phyloP scores from a whole-genome alignment of 805 yeast genomes.

The Metschnikowia lachancei region DNA sequence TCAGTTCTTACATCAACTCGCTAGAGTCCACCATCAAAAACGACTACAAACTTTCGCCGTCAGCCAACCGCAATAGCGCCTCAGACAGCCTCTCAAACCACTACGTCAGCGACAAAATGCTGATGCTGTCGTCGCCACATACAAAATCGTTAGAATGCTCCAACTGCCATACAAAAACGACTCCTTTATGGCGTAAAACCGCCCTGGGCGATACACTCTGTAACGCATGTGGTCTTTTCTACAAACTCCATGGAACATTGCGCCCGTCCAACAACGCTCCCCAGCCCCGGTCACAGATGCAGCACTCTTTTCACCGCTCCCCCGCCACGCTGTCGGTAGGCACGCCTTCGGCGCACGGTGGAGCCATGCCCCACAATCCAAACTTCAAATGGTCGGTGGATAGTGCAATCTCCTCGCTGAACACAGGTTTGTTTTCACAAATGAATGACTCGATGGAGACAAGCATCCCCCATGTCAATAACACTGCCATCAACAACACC shows the following conservation, averaged over 20 bases:
- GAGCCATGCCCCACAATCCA: background rate
- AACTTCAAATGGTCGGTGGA: conserved; percentile 12
- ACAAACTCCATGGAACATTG: conserved; percentile 44
- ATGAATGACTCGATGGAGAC: conserved; percentile 5
- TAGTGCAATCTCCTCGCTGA: conserved; percentile 11
- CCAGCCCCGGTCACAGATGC: conserved; percentile 2
- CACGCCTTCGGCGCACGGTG: background rate
- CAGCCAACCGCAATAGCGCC: conserved; percentile 11
- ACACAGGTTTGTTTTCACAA: conserved; percentile 13
- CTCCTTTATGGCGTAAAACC: conserved; percentile 46
- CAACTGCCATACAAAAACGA: conserved; percentile 44
- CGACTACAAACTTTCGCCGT: conserved; percentile 20
- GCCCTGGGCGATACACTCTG: conserved; percentile 43
- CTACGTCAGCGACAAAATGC: conserved; percentile 13
- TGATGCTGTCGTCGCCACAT: conserved; percentile 13
- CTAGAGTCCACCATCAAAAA: conserved; percentile 36
- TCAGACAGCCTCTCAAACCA: conserved; percentile 8
- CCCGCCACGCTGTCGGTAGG: background rate
- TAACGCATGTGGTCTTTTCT: conserved; percentile 47
- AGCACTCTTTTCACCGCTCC: background rate
- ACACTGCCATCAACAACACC: too few species aligned
- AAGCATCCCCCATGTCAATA: background rate
- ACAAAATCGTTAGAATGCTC: conserved; percentile 35
- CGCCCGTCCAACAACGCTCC: conserved; percentile 34
- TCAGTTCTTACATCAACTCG: conserved; percentile 39